Evolutionary conservation across 345 rosid genomes (phyloP), one percentile per base, ranked within the genome.

Genomic region (Eutrema yunnanense): DNA sequence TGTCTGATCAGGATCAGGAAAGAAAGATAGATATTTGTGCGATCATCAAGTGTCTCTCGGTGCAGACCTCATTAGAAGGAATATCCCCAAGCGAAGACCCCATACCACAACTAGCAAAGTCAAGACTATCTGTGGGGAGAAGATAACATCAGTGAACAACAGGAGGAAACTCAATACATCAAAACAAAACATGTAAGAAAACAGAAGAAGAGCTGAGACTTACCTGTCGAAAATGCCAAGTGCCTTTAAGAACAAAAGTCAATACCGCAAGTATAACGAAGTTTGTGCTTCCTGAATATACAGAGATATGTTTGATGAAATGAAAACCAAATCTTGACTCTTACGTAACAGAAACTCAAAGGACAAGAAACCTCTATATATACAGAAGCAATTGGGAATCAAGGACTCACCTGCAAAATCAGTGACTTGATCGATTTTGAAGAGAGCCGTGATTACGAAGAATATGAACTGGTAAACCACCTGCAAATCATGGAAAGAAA

Each of bases 141-240:
- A n/a, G 14, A 36, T 4, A 64, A 19, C 4, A 13, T 42, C 42
- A 47, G 47, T 13, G 14, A 26, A 54, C 53, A 26, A 54, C 53
- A 46, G 10, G 46, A 68, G 43, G 30, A 59, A 70, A 52, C 12
- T 66, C 69, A 66, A 37, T n/a, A 19, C 34, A 70, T 42, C 40
- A 26, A 40, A 50, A 10, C 67, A 50, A 34, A 60, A 22, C n/a
- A 14, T 70, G 2, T 36, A 2, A 37, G 13, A 29, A 6, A 43
- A 64, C 26, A 46, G 41, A 46, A n/a, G n/a, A n/a, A 54, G 5
- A 51, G 43, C 9, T 38, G 19, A 19, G 62, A 65, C 16, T 53
- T 57, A 88, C 98, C 97, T 90, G 98, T 2, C 98, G 88, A 79
- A 93, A 89, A 78, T 89, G 79, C 97, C 97, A 93, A 40, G 96